A percentile compares a stretch with the other conserved stretches of the same genome.
phyloP scores from a whole-genome alignment of 495 filamentous ascomycete genomes.

The Parachaetomium inaequale region DNA sequence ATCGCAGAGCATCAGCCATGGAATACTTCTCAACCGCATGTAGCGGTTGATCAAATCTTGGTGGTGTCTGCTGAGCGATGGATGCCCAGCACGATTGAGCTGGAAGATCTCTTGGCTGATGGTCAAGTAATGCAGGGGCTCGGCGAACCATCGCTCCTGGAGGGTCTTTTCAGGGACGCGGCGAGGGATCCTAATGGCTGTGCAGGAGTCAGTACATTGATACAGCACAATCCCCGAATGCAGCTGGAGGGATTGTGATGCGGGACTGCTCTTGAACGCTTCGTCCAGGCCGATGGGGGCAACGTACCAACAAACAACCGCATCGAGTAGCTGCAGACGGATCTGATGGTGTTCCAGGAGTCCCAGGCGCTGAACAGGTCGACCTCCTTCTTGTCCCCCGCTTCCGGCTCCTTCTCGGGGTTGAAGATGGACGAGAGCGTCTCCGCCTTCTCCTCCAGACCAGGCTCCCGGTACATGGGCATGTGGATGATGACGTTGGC shows the following conservation, averaged over 20 bases:
- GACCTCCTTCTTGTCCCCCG: slow-evolving; percentile 35
- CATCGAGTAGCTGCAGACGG: slow-evolving; percentile 78
- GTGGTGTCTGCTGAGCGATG: slow-evolving; percentile 75
- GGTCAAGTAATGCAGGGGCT: slow-evolving; percentile 78
- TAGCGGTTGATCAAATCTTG: slow-evolving; percentile 75
- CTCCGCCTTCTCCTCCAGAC: slow-evolving; percentile 39
- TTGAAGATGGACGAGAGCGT: slow-evolving; percentile 37
- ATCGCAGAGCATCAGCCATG: slow-evolving; percentile 78
- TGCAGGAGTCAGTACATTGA: slow-evolving; percentile 7
- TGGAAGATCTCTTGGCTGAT: slow-evolving; percentile 66
- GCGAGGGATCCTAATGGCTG: slow-evolving; percentile 77
- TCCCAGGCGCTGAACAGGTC: slow-evolving; percentile 83
- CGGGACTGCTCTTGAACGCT: no score
- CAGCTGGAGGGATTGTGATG: no score
- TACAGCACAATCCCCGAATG: no score
- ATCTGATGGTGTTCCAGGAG: slow-evolving; percentile 84
- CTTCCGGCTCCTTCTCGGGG: slow-evolving; percentile 17
- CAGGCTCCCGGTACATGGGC: slow-evolving; percentile 64
- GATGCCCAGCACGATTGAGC: slow-evolving; percentile 73
- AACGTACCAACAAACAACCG: slow-evolving; percentile 83
- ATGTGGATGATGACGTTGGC: slow-evolving; percentile 77
- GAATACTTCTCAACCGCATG: slow-evolving; percentile 74
- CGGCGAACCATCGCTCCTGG: slow-evolving; percentile 89
- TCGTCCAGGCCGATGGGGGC: no score
- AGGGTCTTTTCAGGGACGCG: slow-evolving; percentile 68